Conservation (phyloP, 2,329 filamentous ascomycete genomes). For the Claviceps pazoutovae region DNA sequence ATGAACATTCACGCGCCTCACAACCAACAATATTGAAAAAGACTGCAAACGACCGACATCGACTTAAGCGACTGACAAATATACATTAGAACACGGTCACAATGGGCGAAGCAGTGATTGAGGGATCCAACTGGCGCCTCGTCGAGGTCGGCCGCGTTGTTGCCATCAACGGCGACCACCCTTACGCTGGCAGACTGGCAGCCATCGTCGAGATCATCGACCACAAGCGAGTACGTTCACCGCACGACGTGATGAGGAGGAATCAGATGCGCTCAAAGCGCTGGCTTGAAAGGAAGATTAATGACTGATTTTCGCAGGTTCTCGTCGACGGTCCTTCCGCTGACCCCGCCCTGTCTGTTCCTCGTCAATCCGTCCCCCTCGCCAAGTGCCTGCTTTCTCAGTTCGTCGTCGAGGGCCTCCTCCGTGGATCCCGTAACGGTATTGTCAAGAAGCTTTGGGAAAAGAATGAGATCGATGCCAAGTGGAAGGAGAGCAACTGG, state of each 20-base stretch:
- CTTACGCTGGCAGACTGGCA: slow-evolving; percentile 74
- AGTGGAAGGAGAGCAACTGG: slow-evolving; percentile 85
- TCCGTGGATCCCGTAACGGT: slow-evolving; percentile 70
- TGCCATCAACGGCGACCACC: slow-evolving; percentile 69
- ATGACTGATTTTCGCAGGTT: slow-evolving; percentile 42
- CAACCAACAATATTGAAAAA: neutral
- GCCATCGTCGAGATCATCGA: slow-evolving; percentile 98
- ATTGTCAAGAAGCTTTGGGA: slow-evolving; percentile 82
- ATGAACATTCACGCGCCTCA: slow-evolving; percentile 15
- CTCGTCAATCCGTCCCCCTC: slow-evolving; percentile 77
- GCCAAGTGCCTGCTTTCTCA: slow-evolving; percentile 77
- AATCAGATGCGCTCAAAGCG: neutral
- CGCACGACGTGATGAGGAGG: neutral
- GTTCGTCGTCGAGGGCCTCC: slow-evolving; percentile 74
- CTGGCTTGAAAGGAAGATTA: slow-evolving; percentile 2
- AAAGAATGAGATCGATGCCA: slow-evolving; percentile 77
- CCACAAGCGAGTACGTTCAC: slow-evolving; percentile 95
- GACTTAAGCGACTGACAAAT: slow-evolving; percentile 19
- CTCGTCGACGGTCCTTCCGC: slow-evolving; percentile 89
- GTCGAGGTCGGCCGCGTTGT: slow-evolving; percentile 98
- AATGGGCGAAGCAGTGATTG: slow-evolving; percentile 75
- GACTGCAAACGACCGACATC: neutral
- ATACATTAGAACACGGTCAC: slow-evolving; percentile 42
- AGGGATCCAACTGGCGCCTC: slow-evolving; percentile 78
- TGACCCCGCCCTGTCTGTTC: slow-evolving; percentile 63